Evolutionary conservation across 108 stramenopile species (phyloP), one percentile per base, ranked within the genome.

Genomic region (Discostella pseudostelligera): DNA sequence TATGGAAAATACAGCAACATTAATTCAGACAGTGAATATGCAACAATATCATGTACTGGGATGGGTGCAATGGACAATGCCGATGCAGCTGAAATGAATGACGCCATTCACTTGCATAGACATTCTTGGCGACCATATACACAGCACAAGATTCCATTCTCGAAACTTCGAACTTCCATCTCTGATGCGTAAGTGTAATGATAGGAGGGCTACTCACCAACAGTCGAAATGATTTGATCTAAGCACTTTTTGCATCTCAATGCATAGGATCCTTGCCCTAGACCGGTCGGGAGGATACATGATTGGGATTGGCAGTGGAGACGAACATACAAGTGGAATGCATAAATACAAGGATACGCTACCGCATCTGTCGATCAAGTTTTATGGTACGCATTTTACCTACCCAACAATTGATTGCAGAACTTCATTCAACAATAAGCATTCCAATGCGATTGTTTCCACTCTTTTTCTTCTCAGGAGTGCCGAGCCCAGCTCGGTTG

Each of bases 401-500:
- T 24, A 56, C n/a, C 29, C 16, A 0, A 8, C 46, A 8, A 11
- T 16, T 44, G 50, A 51, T 20, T 10, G 4, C 17, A 4, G 42
- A 51, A 20, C 20, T 50, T 8, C 8, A 44, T 8, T 13, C 8
- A 22, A 36, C 9, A 10, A 19, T n/a, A n/a, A n/a, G n/a, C n/a
- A n/a, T n/a, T n/a, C n/a, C n/a, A n/a, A n/a, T n/a, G n/a, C n/a
- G n/a, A n/a, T n/a, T n/a, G n/a, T n/a, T 32, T 21, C 49, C 21
- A 50, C 0, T 16, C 8, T 5, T 25, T 25, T 49, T 58, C 9
- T 57, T 2, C 8, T 28, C 42, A 71, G 70, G 64, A 4, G 36
- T 77, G 11, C 76, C 76, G 19, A 77, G 76, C 22, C 76, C 69
- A 45, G 62, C 67, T 12, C 62, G 62, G 53, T 45, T 68, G 42